phyloP scores from a whole-genome alignment of 371 early-diverging fungal species.

The Actinomortierella ambigua region DNA sequence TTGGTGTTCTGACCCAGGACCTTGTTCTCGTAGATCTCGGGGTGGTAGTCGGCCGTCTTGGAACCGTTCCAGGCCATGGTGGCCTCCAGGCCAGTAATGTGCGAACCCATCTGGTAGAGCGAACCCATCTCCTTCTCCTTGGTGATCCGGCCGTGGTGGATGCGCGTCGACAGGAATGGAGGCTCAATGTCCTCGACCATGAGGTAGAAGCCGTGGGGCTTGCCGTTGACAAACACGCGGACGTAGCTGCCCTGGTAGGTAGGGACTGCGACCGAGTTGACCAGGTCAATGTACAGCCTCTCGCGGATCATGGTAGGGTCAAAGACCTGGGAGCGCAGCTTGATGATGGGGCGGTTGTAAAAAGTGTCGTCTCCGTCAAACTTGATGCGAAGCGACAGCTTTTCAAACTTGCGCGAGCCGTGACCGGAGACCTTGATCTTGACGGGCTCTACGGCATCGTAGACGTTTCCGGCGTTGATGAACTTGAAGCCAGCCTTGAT shows the following conservation, averaged over 20 bases:
- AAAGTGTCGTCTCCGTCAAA: slow-evolving; percentile 34
- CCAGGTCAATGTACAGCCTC: slow-evolving; percentile 47
- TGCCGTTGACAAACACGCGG: slow-evolving; percentile 50
- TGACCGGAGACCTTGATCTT: slow-evolving; percentile 51
- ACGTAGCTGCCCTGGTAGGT: slow-evolving; percentile 49
- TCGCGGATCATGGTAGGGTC: slow-evolving; percentile 55
- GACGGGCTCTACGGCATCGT: slow-evolving; percentile 27
- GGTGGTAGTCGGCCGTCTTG: slow-evolving; percentile 13
- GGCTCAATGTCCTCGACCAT: slow-evolving; percentile 44
- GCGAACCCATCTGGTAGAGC: slow-evolving; percentile 23
- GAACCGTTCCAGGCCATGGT: slow-evolving; percentile 11
- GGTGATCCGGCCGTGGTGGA: slow-evolving; percentile 9
- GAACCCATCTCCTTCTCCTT: slow-evolving; percentile 16
- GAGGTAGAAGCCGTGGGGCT: slow-evolving; percentile 52
- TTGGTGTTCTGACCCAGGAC: slow-evolving; percentile 19
- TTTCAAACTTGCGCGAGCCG: slow-evolving; percentile 47
- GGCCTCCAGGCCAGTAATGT: not conserved
- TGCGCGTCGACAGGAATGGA: slow-evolving; percentile 11
- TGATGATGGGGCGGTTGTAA: slow-evolving; percentile 46
- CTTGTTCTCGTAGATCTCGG: slow-evolving; percentile 12
- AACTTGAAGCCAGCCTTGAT: slow-evolving; percentile 23
- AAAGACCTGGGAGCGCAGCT: slow-evolving; percentile 45
- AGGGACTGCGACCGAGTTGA: slow-evolving; percentile 44
- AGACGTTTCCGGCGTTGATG: slow-evolving; percentile 18
- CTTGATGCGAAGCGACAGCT: slow-evolving; percentile 50